Base-by-base conservation (phyloP, 2,329 filamentous ascomycete genomes). In the Cytospora leucostoma region DNA sequence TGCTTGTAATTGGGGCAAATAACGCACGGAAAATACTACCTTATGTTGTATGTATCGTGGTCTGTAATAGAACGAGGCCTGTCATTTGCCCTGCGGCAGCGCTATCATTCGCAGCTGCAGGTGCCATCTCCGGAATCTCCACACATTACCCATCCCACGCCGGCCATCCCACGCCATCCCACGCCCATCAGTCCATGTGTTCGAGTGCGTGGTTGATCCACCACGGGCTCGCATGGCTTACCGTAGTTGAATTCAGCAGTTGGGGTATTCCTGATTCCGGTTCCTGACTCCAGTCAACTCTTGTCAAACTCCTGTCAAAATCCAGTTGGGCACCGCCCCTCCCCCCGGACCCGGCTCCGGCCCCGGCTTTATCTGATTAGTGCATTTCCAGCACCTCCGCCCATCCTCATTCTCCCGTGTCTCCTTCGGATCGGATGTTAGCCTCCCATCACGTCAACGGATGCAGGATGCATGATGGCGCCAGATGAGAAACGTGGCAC, bases 1-100 rank as follows among this genome's bases (percentile, higher is more conserved):
- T 34, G 47, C 34, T 59, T 59, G 56, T 59, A 59, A 59, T 59
- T 27, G 27, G 4, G 27, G 27, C 27, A 27, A 27, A 27, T 27
- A 27, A 17, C 38, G 38, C 38, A 40, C 38, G 5, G 38, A 27
- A 27, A 4, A 27, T 27, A 27, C 27, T 27, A 27, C 27, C 27
- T 27, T 27, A 27, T 27, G 27, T 27, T 27, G 27, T 27, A 27
- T 27, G 27, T 27, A 27, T 27, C 27, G 27, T 27, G 27, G 27
- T 27, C 2, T 27, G 27, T 27, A 27, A 27, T 27, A 27, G 27
- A 4, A 27, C 27, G 27, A 27, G 12, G 17, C 40, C 40, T n/a
- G 40, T 47, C 44, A 47, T 47, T 47, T 47, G n/a, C 44, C 44
- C 8, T 47, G 44, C 44, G 21, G 44, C 19, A 47, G 21, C 44